Evolutionary conservation across 257 asterid genomes (phyloP).

Genomic region (Echium plantagineum): DNA sequence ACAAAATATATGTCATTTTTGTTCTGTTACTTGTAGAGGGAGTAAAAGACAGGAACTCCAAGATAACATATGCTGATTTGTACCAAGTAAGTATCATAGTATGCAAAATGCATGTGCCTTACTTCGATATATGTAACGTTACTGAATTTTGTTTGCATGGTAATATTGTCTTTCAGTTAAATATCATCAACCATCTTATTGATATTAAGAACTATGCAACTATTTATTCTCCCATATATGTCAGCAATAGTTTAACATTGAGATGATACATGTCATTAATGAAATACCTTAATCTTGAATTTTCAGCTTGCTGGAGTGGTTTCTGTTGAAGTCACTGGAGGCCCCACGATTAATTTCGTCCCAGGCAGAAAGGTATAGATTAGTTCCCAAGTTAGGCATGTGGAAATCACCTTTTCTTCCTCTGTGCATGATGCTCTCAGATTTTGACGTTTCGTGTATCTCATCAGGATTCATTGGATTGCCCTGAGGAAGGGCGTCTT

Average conservation of each 20-base stretch:
- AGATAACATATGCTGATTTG: conserved; percentile 73
- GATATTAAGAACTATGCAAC: too few species aligned
- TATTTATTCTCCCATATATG: too few species aligned
- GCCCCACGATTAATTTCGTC: conserved; percentile 58
- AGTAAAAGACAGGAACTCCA: conserved; percentile 62
- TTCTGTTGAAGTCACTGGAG: conserved; percentile 84
- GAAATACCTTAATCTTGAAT: neutral
- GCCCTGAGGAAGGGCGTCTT: conserved; percentile 84
- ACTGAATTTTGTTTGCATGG: neutral
- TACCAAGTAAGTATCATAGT: conserved; percentile 51
- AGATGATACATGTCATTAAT: neutral
- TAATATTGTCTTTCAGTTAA: neutral
- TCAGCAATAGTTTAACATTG: neutral
- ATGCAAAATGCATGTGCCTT: too few species aligned
- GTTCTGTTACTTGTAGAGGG: conserved; percentile 39
- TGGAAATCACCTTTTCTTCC: neutral
- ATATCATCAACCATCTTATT: too few species aligned
- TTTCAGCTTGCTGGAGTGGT: conserved; percentile 83
- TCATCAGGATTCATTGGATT: conserved; percentile 42
- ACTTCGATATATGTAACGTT: neutral
- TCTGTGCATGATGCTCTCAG: neutral
- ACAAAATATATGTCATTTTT: neutral
- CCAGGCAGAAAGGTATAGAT: conserved; percentile 66
- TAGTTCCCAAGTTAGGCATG: neutral
- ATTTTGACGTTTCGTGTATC: conserved; percentile 1